Evolutionary conservation across 202 grass and related monocot genomes (phyloP), one percentile per base, ranked within the genome.

Genomic region (Sporobolus alterniflorus): DNA sequence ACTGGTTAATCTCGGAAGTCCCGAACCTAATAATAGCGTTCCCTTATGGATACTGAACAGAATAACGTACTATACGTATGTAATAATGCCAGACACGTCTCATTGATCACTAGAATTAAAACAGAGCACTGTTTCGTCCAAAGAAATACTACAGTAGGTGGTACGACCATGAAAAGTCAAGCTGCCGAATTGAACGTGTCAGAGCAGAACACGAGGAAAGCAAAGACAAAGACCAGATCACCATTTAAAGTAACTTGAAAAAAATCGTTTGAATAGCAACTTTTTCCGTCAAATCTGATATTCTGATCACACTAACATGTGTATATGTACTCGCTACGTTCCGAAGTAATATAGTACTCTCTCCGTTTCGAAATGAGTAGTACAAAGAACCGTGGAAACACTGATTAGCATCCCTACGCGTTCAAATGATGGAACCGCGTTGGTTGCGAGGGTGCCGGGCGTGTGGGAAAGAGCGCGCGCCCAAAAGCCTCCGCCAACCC

Each of bases 1-100:
- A 77, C 68, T 86, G 32, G 78, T 7, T 90, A 86, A 82, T 82
- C 59, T 73, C 15, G 82, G 65, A 52, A 41, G 42, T 32, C 28
- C 1, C 57, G 28, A 61, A 30, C 1, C 57, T 61, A 61, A 30
- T 16, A 61, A 61, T 61, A 61, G 57, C 12, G 55, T 26, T 59
- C 24, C 3, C 10, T 59, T 59, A 22, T 59, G 24, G 52, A 56
- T 24, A 24, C 52, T n/a, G n/a, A n/a, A n/a, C n/a, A n/a, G n/a
- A n/a, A 0, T 55, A 22, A 7, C 51, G 21, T 3, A 55, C 51
- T 3, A 7, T 55, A 22, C 44, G 0, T 9, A 25, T 28, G 13
- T n/a, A n/a, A 22, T 15, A 34, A 76, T 26, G 42, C 18, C 43
- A 21, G 68, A 26, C 51, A 62, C 52, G 71, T 43, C 25, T 18